Conservation (phyloP, 2,329 filamentous ascomycete species). For the Colletotrichum kahawae region DNA sequence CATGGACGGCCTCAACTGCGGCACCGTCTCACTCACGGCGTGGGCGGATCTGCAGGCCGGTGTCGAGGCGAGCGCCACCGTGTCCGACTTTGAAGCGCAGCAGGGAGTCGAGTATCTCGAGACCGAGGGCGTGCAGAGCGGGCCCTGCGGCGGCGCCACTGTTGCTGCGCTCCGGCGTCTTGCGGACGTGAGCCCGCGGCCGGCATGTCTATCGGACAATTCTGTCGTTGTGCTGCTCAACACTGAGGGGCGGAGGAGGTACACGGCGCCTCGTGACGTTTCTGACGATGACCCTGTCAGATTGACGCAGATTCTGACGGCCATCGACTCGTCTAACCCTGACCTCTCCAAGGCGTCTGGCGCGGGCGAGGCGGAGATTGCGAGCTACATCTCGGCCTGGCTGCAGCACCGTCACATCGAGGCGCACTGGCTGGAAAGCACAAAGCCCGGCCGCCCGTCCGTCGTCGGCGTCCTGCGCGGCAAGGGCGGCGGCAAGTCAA, state of each 20-base stretch:
- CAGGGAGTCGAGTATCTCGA: constrained; percentile 59
- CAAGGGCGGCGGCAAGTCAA: constrained; percentile 47
- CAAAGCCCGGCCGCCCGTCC: constrained; percentile 48
- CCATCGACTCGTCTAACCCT: constrained; percentile 55
- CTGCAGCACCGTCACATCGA: constrained; percentile 56
- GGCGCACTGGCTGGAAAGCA: constrained; percentile 51
- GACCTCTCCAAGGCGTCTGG: constrained; percentile 44
- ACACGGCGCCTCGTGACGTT: constrained; percentile 40
- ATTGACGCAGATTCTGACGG: constrained; percentile 49
- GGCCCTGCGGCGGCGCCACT: constrained; percentile 67
- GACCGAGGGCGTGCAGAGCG: constrained; percentile 50
- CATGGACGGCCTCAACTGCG: constrained; percentile 78
- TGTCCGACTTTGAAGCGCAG: constrained; percentile 69
- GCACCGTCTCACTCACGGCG: constrained; percentile 68
- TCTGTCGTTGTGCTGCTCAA: constrained; percentile 69
- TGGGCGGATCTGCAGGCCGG: constrained; percentile 65
- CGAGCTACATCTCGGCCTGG: constrained; percentile 53
- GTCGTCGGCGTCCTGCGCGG: constrained; percentile 54
- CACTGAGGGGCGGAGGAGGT: constrained; percentile 67
- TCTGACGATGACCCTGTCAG: constrained; percentile 43
- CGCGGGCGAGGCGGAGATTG: constrained; percentile 50
- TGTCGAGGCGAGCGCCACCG: constrained; percentile 63
- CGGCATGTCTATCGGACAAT: constrained; percentile 44
- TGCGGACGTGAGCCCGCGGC: constrained; percentile 24
- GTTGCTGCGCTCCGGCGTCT: constrained; percentile 62